Evolutionary conservation across 2,329 filamentous ascomycete genomes (phyloP).

Genomic region (Pseudogymnoascus sp.): DNA sequence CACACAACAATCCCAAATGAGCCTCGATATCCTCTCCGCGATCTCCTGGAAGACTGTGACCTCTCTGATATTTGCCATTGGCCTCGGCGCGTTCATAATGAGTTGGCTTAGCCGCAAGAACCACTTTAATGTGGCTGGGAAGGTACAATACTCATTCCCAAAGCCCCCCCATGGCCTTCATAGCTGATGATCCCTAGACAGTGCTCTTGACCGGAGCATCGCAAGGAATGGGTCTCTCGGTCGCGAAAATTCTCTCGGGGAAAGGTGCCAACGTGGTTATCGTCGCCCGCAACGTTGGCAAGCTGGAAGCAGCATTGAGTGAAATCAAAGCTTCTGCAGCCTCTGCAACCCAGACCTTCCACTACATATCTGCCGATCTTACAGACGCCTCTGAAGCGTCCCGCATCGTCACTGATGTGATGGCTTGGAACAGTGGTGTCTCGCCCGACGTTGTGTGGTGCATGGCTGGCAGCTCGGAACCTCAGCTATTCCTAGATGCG

Average conservation of each 20-base stretch:
- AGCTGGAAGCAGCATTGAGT: conserved; percentile 64
- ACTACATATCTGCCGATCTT: conserved; percentile 77
- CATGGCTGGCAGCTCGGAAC: conserved; percentile 67
- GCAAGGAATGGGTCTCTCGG: conserved; percentile 79
- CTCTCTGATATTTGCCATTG: conserved; percentile 1
- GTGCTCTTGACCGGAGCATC: conserved; percentile 85
- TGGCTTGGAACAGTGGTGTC: conserved; percentile 66
- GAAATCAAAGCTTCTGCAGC: conserved; percentile 62
- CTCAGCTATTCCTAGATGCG: conserved; percentile 71
- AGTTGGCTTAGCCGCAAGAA: conserved; percentile 14
- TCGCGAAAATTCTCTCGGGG: conserved; percentile 64
- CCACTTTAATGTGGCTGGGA: conserved; percentile 17
- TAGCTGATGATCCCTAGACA: conserved; percentile 49
- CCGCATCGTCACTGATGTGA: conserved; percentile 63
- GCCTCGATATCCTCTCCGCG: not conserved
- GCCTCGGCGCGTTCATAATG: conserved; percentile 16
- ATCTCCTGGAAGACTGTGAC: conserved; percentile 1
- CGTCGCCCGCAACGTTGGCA: conserved; percentile 68
- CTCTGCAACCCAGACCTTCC: conserved; percentile 66
- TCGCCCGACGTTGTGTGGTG: conserved; percentile 87
- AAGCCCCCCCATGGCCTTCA: not conserved
- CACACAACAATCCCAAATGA: conserved; percentile 7
- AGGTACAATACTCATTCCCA: conserved; percentile 11
- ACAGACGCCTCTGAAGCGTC: conserved; percentile 61
- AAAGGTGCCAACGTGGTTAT: conserved; percentile 85